phyloP scores from a whole-genome alignment of 176 grass and related monocot genomes.

The Oryza meyeriana region DNA sequence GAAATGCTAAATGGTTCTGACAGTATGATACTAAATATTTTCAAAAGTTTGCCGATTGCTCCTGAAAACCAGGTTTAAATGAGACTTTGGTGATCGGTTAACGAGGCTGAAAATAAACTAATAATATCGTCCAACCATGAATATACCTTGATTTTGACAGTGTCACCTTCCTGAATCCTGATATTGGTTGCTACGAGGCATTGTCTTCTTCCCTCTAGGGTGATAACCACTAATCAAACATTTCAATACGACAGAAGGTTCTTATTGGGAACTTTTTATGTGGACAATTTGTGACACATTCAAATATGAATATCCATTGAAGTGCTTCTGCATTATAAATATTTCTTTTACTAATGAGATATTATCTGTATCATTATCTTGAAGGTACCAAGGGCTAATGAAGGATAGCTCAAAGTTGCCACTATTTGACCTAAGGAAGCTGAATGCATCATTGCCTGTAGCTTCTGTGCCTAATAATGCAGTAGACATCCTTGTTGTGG shows the following conservation, averaged over 20 bases:
- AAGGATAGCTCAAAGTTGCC: constrained; percentile 73
- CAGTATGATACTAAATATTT: not conserved
- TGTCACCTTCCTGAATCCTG: not conserved
- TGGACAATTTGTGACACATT: not conserved
- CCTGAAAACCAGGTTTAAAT: not conserved
- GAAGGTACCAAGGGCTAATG: constrained; percentile 86
- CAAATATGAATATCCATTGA: not conserved
- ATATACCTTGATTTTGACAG: not conserved
- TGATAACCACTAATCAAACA: not conserved
- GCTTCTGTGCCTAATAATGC: constrained; percentile 44
- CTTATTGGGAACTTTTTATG: not conserved
- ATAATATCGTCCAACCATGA: not conserved
- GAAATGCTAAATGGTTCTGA: not conserved
- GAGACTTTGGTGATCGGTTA: not conserved
- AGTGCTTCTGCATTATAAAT: not conserved
- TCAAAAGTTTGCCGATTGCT: not conserved
- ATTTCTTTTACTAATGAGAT: constrained; percentile 1
- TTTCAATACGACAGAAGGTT: not conserved
- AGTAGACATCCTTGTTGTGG: constrained; percentile 62
- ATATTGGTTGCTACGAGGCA: not conserved
- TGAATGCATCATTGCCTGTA: constrained; percentile 80
- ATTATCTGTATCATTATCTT: constrained; percentile 17
- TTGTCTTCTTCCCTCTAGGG: not conserved
- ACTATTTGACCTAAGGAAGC: constrained; percentile 72
- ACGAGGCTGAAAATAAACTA: not conserved